Evolutionary conservation across 2,329 filamentous ascomycete genomes (phyloP), one percentile per base, ranked within the genome.

Genomic region (Trichothecium roseum): DNA sequence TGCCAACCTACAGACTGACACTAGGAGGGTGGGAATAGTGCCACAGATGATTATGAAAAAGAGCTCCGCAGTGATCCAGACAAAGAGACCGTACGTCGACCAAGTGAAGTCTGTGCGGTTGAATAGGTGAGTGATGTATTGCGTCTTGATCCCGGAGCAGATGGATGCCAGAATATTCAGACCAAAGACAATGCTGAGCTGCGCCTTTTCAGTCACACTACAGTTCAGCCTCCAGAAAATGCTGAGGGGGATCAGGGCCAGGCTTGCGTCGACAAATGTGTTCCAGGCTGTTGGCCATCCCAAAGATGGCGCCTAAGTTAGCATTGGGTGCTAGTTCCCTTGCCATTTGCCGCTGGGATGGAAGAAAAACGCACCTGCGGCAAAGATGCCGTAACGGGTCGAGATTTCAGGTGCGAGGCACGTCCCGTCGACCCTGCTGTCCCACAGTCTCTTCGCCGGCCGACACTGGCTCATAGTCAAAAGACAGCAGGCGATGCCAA

Each of bases 151-250:
- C 29, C 45, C 45, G 8, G 44, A 46, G 39, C 43, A 46, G 27
- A 46, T 42, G 20, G 42, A 43, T 1, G 45, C 45, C n/a, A 48
- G 41, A 14, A 46, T 44, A 27, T 45, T 46, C 30, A 48, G 39
- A 15, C 42, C 44, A 26, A 46, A 46, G 18, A 48, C 41, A 13
- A 48, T 40, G 26, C 41, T 45, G 4, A 94, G 63, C 54, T 94
- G 86, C 3, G 86, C 76, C 28, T 69, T 62, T 48, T 86, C 89
- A 30, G 85, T 91, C 1, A 82, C 87, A 3, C 63, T 57, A 56
- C 91, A 91, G 39, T 63, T 69, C 51, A 87, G 84, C 37, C 88
- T 78, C 82, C 85, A 94, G 38, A 48, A 40, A 31, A 48, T 42
- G 18, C 44, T 45, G 9, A 39, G 38, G 4, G 45, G 44, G 6